Evolutionary conservation across 148 eudicot species (phyloP).

Genomic region (Polygonum maritimum): DNA sequence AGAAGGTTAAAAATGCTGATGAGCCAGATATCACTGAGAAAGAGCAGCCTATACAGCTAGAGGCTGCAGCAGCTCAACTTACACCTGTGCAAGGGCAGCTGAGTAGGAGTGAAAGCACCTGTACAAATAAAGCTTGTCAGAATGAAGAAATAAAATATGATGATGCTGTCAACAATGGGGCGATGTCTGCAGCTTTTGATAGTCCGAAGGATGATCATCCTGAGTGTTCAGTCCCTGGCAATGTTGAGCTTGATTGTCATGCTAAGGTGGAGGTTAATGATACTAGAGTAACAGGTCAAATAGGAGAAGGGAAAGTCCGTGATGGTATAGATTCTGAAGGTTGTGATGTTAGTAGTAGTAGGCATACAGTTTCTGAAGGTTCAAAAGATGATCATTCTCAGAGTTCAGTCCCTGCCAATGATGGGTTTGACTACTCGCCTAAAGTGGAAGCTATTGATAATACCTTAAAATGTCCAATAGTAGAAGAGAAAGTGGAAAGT

Average conservation of each 20-base stretch:
- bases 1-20: constrained; percentile 19
- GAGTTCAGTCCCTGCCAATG: constrained; percentile 14
- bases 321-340: constrained; percentile 7
- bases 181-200: constrained; percentile 16
- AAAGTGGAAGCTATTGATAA: constrained; percentile 25
- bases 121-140: constrained; percentile 16
- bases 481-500: constrained; percentile 15
- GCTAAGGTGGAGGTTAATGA: constrained; percentile 26
- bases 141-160: constrained; percentile 22
- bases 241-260: constrained; percentile 15
- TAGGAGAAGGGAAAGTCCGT: constrained; percentile 16
- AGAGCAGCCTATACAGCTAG: constrained; percentile 19
- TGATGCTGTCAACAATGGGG: constrained; percentile 18
- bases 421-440: constrained; percentile 16
- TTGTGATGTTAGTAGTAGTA: constrained; percentile 21
- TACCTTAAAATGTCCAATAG: constrained; percentile 10
- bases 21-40: constrained; percentile 19
- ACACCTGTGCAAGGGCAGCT: constrained; percentile 18
- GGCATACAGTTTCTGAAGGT: constrained; percentile 15
- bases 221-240: constrained; percentile 18
- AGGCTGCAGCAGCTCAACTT: constrained; percentile 15
- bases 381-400: constrained; percentile 18
- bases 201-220: constrained; percentile 14
- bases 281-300: constrained; percentile 13
- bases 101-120: constrained; percentile 19